Conservation (phyloP, 2,329 filamentous ascomycete species). For the Boeremia lycopersici region DNA sequence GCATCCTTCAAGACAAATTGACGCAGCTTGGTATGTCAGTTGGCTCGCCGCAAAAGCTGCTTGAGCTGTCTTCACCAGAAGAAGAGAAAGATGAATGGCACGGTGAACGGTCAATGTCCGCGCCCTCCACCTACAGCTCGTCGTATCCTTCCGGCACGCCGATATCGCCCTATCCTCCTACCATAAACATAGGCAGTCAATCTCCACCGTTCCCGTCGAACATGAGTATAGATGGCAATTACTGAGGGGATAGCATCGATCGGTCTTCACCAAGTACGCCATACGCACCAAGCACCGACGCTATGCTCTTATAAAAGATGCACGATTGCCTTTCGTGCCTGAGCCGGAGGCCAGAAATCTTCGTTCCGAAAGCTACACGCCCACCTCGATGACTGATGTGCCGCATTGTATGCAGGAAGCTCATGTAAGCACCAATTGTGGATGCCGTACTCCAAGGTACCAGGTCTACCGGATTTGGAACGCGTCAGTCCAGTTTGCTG, state of each 20-base stretch:
- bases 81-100: constrained; percentile 39
- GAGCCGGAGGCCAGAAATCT: no score
- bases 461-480: no score
- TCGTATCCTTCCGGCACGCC: constrained; percentile 4
- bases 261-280: not conserved
- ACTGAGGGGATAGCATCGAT: not conserved
- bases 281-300: no score
- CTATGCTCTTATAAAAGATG: not conserved
- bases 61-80: constrained; percentile 41
- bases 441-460: no score
- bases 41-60: constrained; percentile 37
- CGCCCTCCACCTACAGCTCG: constrained; percentile 22
- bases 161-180: constrained; percentile 2
- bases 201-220: constrained; percentile 23
- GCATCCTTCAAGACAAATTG: constrained; percentile 42
- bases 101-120: constrained; percentile 23
- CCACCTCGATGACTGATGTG: no score
- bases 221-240: constrained; percentile 26
- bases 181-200: constrained; percentile 3
- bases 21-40: constrained; percentile 33
- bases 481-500: no score
- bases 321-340: no score
- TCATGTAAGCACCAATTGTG: no score
- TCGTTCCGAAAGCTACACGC: no score
- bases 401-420: no score